Conservation (phyloP, 1,284 basidiomycete species). For the Erythrobasidium hasegawianum region DNA sequence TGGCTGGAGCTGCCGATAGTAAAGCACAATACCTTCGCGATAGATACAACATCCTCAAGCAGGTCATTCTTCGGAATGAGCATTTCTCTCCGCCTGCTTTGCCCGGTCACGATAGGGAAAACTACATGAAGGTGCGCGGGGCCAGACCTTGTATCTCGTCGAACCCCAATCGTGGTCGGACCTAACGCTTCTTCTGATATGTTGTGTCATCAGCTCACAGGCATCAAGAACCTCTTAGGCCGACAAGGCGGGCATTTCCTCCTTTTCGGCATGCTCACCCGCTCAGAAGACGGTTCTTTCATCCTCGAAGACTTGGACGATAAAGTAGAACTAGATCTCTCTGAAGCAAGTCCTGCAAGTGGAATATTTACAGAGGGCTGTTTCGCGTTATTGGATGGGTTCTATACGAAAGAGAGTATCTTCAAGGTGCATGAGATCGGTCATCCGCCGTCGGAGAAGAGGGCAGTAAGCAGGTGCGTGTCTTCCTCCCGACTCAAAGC, state of each 20-base stretch:
- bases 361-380: conserved; percentile 96
- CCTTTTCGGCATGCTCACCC: conserved; percentile 85
- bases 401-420: conserved; percentile 87
- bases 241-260: conserved; percentile 85
- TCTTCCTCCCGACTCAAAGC: background rate
- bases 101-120: conserved; percentile 69
- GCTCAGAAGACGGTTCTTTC: conserved; percentile 81
- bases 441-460: conserved; percentile 89
- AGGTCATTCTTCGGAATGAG: conserved; percentile 85
- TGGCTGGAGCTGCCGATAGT: conserved; percentile 74
- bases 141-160: background rate
- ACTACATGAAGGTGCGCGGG: conserved; percentile 69
- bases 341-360: conserved; percentile 84
- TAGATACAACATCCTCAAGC: conserved; percentile 78
- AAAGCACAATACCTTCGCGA: conserved; percentile 72
- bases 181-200: conserved; percentile 29
- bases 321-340: conserved; percentile 80
- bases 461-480: conserved; percentile 69
- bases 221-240: conserved; percentile 92
- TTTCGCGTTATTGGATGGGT: conserved; percentile 90
- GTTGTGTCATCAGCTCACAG: conserved; percentile 64
- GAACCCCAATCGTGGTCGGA: conserved; percentile 5
- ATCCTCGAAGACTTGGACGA: conserved; percentile 94
- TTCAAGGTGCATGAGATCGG: conserved; percentile 89
- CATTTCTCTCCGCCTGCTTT: conserved; percentile 92